A percentile compares a stretch with the other conserved stretches of the same genome.
These are phyloP conservation scores for Alloteropsis semialata DNA, from an alignment of 176 grass and related monocot genomes.

Conservation along the genomic window DNA sequence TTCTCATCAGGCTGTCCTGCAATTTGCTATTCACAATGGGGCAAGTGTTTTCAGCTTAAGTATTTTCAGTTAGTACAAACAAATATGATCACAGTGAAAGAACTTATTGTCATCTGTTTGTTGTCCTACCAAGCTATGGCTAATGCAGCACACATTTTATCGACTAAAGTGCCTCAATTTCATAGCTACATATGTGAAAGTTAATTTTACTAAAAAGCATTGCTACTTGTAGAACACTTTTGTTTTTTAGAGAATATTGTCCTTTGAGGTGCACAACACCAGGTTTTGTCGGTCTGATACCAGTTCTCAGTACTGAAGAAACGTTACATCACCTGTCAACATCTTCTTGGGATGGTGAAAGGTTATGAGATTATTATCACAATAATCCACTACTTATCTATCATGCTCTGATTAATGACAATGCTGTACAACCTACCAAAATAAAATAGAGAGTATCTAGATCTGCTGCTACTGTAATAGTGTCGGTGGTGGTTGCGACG, in stretches of 20 bases:
- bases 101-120: background rate
- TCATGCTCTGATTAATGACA: background rate
- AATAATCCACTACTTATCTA: constrained; percentile 1
- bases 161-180: background rate
- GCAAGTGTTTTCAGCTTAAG: background rate
- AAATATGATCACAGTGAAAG: background rate
- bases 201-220: background rate
- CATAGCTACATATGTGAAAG: background rate
- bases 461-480: background rate
- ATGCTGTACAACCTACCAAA: constrained; percentile 23
- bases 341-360: constrained; percentile 15
- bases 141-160: background rate
- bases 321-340: background rate
- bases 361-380: constrained; percentile 12
- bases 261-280: background rate
- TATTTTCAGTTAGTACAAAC: background rate
- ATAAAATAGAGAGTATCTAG: constrained; percentile 5
- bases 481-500: constrained; percentile 26
- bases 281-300: background rate
- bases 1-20: background rate
- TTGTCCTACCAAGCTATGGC: background rate
- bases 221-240: background rate
- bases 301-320: background rate
- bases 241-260: background rate
- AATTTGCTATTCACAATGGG: background rate